Evolutionary conservation across 176 grass and related monocot genomes (phyloP), one percentile per base, ranked within the genome.

Genomic region (Ananas comosus): DNA sequence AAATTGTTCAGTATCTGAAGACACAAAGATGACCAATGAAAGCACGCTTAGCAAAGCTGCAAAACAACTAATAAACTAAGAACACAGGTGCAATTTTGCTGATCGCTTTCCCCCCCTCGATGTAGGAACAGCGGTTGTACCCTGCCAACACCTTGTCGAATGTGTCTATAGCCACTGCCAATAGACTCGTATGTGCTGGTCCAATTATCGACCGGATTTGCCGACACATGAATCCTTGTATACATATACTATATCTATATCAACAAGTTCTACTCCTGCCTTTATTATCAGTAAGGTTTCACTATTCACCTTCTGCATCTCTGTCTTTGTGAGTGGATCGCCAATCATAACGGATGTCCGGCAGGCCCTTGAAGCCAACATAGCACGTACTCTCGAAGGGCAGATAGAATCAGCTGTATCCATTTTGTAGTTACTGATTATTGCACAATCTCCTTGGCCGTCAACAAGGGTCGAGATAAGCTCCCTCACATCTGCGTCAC

Each of bases 291-390:
- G 21, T 48, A 19, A 69, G 64, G 66, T 74, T 53, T 50, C 16
- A 70, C 48, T 47, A 56, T 18, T 85, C 90, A 90, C 94, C 94
- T 83, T 92, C 83, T 81, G 91, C 94, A 97, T 97, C 72, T 86
- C 81, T 19, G 17, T 72, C 86, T 92, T 97, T 71, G 89, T 97
- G 65, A 97, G 76, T 65, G 94, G 82, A 85, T 97, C 89, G 18
- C 89, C 89, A 49, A 97, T 87, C 84, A 90, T 92, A 71, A 80
- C 84, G 77, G 94, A 97, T 70, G 85, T 92, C 66, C 75, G 77
- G 51, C 94, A 92, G 74, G 94, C 94, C 79, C 94, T 79, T 19
- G 94, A 97, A 76, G 94, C 94, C 66, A 97, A 83, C 94, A 97
- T 97, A 76, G 89, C 80, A 69, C 89, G 89, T 48, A 97, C 86